Evolutionary conservation across 345 rosid species (phyloP).

Genomic region (Fremontodendron californicum): DNA sequence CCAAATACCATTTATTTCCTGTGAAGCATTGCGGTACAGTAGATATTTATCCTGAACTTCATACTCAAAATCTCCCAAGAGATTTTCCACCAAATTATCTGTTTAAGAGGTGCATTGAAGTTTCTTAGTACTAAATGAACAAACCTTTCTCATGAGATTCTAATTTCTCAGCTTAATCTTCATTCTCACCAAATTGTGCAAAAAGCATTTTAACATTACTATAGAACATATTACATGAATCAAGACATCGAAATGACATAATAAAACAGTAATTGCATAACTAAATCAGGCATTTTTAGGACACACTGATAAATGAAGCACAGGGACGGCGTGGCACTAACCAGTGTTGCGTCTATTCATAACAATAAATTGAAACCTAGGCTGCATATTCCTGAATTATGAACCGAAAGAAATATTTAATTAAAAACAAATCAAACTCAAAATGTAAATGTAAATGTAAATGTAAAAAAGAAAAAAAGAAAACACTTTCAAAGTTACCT

Average conservation of each 20-base stretch:
- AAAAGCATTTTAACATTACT: not conserved
- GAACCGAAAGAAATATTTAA: not conserved
- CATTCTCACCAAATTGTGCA: not conserved
- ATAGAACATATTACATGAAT: not conserved
- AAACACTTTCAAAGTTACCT: conserved; percentile 34
- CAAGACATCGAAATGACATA: not conserved
- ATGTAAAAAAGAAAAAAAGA: not conserved
- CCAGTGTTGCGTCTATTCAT: conserved; percentile 96
- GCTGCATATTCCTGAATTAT: conserved; percentile 67
- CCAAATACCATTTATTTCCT: conserved; percentile 99
- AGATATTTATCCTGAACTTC: conserved; percentile 95
- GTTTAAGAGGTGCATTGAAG: conserved; percentile 25
- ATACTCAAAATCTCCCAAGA: conserved; percentile 91
- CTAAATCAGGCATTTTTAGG: not conserved
- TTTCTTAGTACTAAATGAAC: conserved; percentile 4
- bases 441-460: too few relatives aligned
- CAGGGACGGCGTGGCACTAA: conserved; percentile 16
- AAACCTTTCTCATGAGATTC: not conserved
- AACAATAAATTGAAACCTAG: conserved; percentile 94
- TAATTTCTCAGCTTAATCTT: not conserved
- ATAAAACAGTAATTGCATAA: not conserved
- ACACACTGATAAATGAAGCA: not conserved
- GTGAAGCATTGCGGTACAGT: conserved; percentile 83
- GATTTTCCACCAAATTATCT: conserved; percentile 91
- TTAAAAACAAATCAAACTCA: not conserved